Evolutionary conservation across 1,284 basidiomycete species (phyloP).

Genomic region (Apiotrichum mycotoxinovorans): DNA sequence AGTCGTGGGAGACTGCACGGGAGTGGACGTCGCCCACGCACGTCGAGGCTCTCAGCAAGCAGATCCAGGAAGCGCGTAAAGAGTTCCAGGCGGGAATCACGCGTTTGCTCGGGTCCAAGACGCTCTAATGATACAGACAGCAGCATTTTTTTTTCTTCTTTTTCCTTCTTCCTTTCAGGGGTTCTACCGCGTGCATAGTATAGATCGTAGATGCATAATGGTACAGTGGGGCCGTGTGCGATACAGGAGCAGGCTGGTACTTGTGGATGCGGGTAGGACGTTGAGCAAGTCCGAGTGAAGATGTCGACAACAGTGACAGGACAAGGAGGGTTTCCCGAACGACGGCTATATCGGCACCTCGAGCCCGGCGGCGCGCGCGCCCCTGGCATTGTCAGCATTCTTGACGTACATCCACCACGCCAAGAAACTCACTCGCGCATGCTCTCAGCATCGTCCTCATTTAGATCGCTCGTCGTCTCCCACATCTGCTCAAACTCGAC

Average conservation of each 20-base stretch:
- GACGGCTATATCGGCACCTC: not conserved
- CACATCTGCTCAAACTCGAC: conserved; percentile 90
- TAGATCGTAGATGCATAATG: conserved; percentile 5
- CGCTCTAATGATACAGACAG: no score
- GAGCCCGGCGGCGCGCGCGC: conserved; percentile 1
- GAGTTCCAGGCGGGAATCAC: not conserved
- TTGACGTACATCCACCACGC: no score
- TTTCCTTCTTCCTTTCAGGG: no score
- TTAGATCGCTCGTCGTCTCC: conserved; percentile 84
- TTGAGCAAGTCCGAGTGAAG: no score
- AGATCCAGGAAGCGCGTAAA: not conserved
- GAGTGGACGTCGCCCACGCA: not conserved
- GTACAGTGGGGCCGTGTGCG: not conserved
- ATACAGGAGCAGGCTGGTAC: not conserved
- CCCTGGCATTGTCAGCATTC: conserved; percentile 7
- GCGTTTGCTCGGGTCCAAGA: not conserved
- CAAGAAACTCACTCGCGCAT: conserved; percentile 38
- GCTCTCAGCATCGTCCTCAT: conserved; percentile 64
- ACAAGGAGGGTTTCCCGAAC: no score
- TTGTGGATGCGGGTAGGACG: no score
- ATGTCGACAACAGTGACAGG: no score
- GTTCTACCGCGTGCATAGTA: not conserved
- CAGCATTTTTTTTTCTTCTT: no score
- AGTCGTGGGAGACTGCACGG: not conserved
- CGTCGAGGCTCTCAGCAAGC: not conserved